Evolutionary conservation across 164 flowering plant species (phyloP).

Genomic region (Vitis riparia): DNA sequence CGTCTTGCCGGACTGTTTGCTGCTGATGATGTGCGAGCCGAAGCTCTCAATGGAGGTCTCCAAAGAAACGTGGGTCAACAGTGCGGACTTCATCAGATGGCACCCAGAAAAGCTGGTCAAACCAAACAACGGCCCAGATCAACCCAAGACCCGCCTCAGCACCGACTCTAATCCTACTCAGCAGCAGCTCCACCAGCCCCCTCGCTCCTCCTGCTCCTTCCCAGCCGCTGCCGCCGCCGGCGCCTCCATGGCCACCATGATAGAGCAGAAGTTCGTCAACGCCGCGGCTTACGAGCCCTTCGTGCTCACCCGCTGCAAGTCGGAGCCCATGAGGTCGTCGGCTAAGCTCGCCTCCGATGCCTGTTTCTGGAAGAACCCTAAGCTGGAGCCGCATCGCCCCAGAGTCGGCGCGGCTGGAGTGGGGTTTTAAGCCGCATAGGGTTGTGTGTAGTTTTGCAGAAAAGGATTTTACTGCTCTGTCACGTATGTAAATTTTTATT

Average conservation of each 20-base stretch:
- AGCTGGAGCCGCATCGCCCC: conserved; percentile 63
- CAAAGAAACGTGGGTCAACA: conserved; percentile 94
- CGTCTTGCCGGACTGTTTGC: conserved; percentile 70
- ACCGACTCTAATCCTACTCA: conserved; percentile 24
- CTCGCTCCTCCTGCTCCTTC: conserved; percentile 57
- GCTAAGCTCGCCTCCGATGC: conserved; percentile 65
- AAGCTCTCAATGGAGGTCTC: conserved; percentile 98
- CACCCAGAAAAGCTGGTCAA: conserved; percentile 38
- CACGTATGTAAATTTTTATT: no score
- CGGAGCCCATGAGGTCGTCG: conserved; percentile 87
- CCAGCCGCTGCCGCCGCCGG: conserved; percentile 24
- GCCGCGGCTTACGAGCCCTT: conserved; percentile 67
- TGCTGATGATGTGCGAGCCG: conserved; percentile 96
- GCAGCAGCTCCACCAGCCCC: conserved; percentile 36
- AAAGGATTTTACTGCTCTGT: neutral
- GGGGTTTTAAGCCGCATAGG: conserved; percentile 46
- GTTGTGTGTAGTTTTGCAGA: neutral
- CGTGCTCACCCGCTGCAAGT: conserved; percentile 85
- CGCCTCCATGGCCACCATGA: conserved; percentile 50
- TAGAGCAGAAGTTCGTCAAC: conserved; percentile 67
- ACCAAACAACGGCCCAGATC: conserved; percentile 21
- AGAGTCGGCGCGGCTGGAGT: conserved; percentile 75
- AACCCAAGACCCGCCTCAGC: conserved; percentile 36
- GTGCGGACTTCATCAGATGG: conserved; percentile 73
- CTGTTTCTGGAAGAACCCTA: conserved; percentile 80